phyloP scores from a whole-genome alignment of 2,329 filamentous ascomycete genomes.

The Epichloe brachyelytri region DNA sequence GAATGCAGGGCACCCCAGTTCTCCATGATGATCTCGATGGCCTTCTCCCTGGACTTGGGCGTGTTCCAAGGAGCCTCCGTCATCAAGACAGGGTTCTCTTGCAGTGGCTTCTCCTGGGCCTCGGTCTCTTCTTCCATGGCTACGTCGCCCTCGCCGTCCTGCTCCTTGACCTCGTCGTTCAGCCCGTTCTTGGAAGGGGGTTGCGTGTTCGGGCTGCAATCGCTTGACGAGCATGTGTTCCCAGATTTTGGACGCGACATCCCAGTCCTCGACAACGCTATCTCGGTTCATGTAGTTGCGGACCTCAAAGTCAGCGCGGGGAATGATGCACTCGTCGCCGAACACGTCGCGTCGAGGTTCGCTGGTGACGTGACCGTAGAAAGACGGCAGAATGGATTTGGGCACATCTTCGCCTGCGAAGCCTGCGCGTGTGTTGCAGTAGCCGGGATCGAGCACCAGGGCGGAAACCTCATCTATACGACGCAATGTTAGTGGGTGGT shows the following conservation, averaged over 20 bases:
- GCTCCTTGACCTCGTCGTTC: conserved; percentile 51
- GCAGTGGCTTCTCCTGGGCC: conserved; percentile 61
- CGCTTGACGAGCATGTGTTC: conserved; percentile 84
- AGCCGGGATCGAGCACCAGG: conserved; percentile 90
- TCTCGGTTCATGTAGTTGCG: conserved; percentile 86
- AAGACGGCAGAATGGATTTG: conserved; percentile 83
- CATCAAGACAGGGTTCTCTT: conserved; percentile 83
- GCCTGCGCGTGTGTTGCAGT: conserved; percentile 79
- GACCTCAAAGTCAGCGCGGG: conserved; percentile 64
- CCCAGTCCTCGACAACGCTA: conserved; percentile 92
- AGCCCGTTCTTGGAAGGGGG: conserved; percentile 64
- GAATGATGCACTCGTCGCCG: conserved; percentile 81
- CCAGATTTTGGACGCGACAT: conserved; percentile 78
- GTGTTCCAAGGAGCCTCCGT: conserved; percentile 92
- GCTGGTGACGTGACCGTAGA: conserved; percentile 55
- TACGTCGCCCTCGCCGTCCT: conserved; percentile 49
- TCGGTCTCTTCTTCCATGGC: conserved; percentile 43
- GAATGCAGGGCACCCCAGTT: conserved; percentile 88
- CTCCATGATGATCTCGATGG: conserved; percentile 94
- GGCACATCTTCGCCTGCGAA: conserved; percentile 97
- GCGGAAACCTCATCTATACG: conserved; percentile 84
- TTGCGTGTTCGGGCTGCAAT: conserved; percentile 63
- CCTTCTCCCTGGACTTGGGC: conserved; percentile 78
- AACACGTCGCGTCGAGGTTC: conserved; percentile 49
- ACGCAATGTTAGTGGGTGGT: conserved; percentile 2